These are phyloP conservation scores for Coemansia pectinata DNA, from an alignment of 192 early-diverging fungal genomes.

Conservation along the genomic window DNA sequence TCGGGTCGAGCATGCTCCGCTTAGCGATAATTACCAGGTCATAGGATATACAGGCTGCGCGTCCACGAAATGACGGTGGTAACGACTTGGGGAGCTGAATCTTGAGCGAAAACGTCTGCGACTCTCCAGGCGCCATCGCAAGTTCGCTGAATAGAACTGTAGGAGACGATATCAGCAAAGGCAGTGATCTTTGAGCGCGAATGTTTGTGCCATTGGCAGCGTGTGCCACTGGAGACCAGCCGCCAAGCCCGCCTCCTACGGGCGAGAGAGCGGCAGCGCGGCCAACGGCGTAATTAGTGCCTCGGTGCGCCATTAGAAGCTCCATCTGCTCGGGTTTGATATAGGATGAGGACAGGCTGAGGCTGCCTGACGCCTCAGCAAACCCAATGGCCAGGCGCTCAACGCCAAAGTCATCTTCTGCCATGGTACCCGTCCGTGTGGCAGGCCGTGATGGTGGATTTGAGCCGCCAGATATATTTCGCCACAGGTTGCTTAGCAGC, in stretches of 20 bases:
- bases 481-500: conserved; percentile 46
- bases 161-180: conserved; percentile 36
- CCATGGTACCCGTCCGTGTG: conserved; percentile 14
- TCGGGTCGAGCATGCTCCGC: conserved; percentile 47
- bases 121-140: conserved; percentile 42
- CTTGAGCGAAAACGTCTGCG: conserved; percentile 46
- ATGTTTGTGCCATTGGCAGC: background rate
- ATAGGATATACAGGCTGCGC: conserved; percentile 35
- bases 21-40: conserved; percentile 50
- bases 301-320: conserved; percentile 31
- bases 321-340: conserved; percentile 50
- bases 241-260: conserved; percentile 45
- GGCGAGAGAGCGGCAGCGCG: conserved; percentile 11
- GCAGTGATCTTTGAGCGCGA: conserved; percentile 32
- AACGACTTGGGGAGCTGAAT: conserved; percentile 38
- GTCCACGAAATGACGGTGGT: conserved; percentile 51
- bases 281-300: conserved; percentile 13
- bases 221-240: conserved; percentile 23
- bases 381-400: conserved; percentile 50
- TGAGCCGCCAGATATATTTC: conserved; percentile 39
- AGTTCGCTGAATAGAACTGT: conserved; percentile 53
- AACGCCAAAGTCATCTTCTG: conserved; percentile 19
- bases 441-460: conserved; percentile 21
- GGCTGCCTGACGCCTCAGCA: conserved; percentile 44
- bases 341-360: conserved; percentile 32